Conservation (phyloP, 345 rosid genomes). For the Eucalyptus marginata region DNA sequence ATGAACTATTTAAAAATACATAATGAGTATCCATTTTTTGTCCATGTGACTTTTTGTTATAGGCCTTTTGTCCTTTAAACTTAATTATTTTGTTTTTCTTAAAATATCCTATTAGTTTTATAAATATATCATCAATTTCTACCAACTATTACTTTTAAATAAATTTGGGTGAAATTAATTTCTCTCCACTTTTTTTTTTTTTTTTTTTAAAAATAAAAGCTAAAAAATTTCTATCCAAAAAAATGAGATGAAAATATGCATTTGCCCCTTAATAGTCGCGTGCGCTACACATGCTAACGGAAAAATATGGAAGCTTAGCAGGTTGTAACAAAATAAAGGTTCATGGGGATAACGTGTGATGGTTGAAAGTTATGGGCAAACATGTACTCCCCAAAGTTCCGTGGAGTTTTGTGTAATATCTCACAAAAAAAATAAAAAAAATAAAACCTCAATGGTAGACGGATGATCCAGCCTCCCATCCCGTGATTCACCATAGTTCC, state of each 20-base stretch:
- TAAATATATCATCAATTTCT: background rate
- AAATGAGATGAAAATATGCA: background rate
- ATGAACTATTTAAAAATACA: background rate
- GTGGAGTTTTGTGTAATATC: background rate
- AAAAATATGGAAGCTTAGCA: background rate
- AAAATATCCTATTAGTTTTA: background rate
- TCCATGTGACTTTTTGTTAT: background rate
- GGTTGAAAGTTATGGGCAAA: background rate
- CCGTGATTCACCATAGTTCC: background rate
- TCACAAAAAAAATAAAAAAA: background rate
- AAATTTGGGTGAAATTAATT: no score
- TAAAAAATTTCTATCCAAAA: background rate
- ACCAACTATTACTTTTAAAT: background rate
- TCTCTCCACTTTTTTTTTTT: no score
- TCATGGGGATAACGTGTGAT: background rate
- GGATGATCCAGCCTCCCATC: slow-evolving; percentile 1
- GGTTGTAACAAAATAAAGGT: background rate
- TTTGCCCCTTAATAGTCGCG: background rate
- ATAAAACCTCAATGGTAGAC: slow-evolving; percentile 6
- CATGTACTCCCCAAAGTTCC: background rate
- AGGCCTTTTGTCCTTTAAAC: background rate
- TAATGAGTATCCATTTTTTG: background rate
- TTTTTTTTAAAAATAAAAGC: background rate
- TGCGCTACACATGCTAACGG: background rate
- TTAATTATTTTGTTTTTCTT: background rate